Evolutionary conservation across 306 rosid genomes (phyloP), one percentile per base, ranked within the genome.

Genomic region (Trifolium subterraneum): DNA sequence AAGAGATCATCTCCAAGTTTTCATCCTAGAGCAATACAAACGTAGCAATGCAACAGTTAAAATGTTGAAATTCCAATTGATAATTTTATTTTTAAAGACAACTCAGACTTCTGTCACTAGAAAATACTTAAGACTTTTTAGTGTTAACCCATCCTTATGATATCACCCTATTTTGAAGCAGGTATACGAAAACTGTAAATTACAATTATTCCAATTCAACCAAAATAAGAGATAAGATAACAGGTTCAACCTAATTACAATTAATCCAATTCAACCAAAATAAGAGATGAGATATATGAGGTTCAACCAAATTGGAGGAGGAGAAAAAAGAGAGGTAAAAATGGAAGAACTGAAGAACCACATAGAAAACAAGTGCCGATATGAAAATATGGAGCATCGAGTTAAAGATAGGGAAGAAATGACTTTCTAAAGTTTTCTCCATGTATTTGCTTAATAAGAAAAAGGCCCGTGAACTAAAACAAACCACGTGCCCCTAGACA

Each of bases 11-110:
- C 82, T 90, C 96, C 64, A 45, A 71, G 83, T 83, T 71, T 55
- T 77, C 85, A 80, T 87, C 97, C 98, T 94, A 31, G 56, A 64
- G 63, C 61, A 76, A 68, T 29, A 35, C 18, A 68, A 54, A 55
- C 18, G 54, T 48, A 27, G 45, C 70, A 52, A 66, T 13, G 76
- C 41, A 72, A 10, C 54, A 83, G 38, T 15, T 23, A 25, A 47
- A 60, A 70, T 71, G 55, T 12, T 56, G 29, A 79, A 72, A 54
- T 38, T 69, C 38, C 54, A 66, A 42, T 8, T 20, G 54, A 73
- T 31, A 31, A 10, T 61, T 61, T 9, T 29, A 60, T 73, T 41
- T 73, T 68, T 23, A 60, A 41, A 60, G 25, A 45, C n/a, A 73
- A 18, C 16, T 35, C n/a, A 33, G 10, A 58, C 72, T 39, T 60